Conservation (phyloP, 2,329 filamentous ascomycete genomes). For the Cordyceps fumosorosea region DNA sequence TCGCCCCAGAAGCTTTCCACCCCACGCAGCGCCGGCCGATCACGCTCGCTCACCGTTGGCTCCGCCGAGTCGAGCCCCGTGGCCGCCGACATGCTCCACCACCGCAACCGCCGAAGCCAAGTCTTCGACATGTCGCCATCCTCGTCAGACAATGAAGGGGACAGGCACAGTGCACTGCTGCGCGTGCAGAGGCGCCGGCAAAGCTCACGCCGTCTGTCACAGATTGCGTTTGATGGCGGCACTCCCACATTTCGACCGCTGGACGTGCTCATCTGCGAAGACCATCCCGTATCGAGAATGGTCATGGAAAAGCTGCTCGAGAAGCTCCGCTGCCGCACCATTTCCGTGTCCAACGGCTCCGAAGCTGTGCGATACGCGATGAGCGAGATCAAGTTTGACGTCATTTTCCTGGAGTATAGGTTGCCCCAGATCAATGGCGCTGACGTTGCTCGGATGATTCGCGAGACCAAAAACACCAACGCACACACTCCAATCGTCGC, state of each 20-base stretch:
- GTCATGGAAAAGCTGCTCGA: constrained; percentile 99
- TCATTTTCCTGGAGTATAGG: constrained; percentile 97
- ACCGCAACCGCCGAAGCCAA: constrained; percentile 88
- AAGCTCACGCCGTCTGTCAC: constrained; percentile 87
- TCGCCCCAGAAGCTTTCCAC: constrained; percentile 61
- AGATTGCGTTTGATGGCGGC: constrained; percentile 77
- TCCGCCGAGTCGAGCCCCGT: constrained; percentile 86
- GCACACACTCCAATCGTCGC: constrained; percentile 91
- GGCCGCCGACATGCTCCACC: constrained; percentile 61
- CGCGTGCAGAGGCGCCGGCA: constrained; percentile 92
- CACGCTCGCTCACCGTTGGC: constrained; percentile 85
- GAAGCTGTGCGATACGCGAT: constrained; percentile 91
- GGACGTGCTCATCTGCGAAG: constrained; percentile 93
- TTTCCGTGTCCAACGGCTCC: constrained; percentile 81
- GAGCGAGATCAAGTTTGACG: constrained; percentile 97
- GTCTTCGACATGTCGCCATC: constrained; percentile 96
- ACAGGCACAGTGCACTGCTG: constrained; percentile 81
- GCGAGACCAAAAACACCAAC: constrained; percentile 93
- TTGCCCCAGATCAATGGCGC: constrained; percentile 90
- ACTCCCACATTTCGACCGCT: constrained; percentile 76
- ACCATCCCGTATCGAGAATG: constrained; percentile 91
- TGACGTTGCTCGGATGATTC: constrained; percentile 95
- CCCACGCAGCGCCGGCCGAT: constrained; percentile 59
- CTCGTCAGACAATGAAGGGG: constrained; percentile 94
- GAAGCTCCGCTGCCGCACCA: constrained; percentile 89